Base-by-base conservation (phyloP, 2,329 filamentous ascomycete species). In the Pseudovirgaria hyperparasitica region DNA sequence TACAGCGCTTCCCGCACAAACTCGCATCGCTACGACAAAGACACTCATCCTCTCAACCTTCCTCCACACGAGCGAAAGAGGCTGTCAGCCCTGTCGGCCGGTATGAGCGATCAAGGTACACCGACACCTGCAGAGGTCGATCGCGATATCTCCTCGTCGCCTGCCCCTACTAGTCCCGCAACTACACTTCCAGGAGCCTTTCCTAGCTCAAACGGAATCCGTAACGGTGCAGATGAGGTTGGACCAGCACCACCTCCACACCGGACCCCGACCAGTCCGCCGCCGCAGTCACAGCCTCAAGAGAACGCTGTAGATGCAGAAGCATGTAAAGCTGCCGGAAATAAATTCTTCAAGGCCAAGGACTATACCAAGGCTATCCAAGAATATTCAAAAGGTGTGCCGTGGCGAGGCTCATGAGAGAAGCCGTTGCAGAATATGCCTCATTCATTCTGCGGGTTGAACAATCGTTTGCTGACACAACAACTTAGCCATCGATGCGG, bases 341-440 rank as follows among this genome's bases (percentile, higher is more conserved):
- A 98, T 62, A 90, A 90, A 48, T 87, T 82, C 49, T 98, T 94
- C 70, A 96, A 94, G 63, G 82, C 86, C 37, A 82, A 79, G 51
- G 82, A 94, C 47, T 98, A 87, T 54, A 61, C 67, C 34, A 78
- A 80, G 49, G 87, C 90, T 14, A 86, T 96, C 51, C 71, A 81
- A 41, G 84, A 94, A 55, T 98, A 96, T 55, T 82, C 81, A 41
- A 93, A 92, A 72, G 87, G 87, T 93, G 65, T 33, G n/a, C n/a
- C n/a, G 65, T 50, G 52, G 32, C 29, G 15, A 29, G 27, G 22
- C 31, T 27, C 23, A 10, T 13, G 23, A 10, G 10, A 14, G n/a
- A 16, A 8, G 14, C n/a, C n/a, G 16, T n/a, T 5, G 23, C 5
- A 15, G 32, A 27, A 26, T 18, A 23, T 19, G 26, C 24, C 34